Conservation (phyloP, 106 monocot species). For the Ottelia alismoides region DNA sequence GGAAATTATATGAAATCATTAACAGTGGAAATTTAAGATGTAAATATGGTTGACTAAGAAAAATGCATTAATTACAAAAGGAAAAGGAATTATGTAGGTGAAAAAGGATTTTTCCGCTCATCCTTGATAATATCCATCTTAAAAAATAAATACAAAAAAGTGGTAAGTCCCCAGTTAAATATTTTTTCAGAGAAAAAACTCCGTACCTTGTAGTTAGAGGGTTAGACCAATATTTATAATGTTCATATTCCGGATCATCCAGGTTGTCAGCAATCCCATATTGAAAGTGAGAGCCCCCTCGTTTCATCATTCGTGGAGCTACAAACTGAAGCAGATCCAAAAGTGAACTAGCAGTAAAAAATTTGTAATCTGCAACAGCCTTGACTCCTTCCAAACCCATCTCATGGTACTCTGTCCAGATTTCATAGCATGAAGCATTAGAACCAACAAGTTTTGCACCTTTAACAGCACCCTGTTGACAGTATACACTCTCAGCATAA, state of each 20-base stretch:
- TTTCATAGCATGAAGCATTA: slow-evolving; percentile 65
- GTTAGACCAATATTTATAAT: slow-evolving; percentile 99
- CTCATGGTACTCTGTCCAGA: slow-evolving; percentile 97
- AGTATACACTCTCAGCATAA: too few species aligned
- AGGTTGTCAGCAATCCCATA: slow-evolving; percentile 95
- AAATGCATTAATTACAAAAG: too few species aligned
- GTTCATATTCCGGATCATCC: slow-evolving; percentile 81
- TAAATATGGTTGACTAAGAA: too few species aligned
- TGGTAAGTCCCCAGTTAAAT: too few species aligned
- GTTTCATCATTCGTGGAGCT: slow-evolving; percentile 97
- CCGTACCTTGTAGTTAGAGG: slow-evolving; percentile 86
- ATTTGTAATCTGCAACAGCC: slow-evolving; percentile 88
- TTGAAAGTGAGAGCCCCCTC: slow-evolving; percentile 88
- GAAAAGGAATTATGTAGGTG: too few species aligned
- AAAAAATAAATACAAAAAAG: too few species aligned
- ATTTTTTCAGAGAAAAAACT: not conserved
- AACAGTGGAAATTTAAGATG: too few species aligned
- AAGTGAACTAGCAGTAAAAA: slow-evolving; percentile 53
- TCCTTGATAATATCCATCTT: too few species aligned
- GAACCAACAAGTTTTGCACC: slow-evolving; percentile 48
- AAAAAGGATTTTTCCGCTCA: too few species aligned
- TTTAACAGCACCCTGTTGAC: slow-evolving; percentile 76
- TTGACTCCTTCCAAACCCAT: slow-evolving; percentile 76
- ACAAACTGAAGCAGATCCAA: slow-evolving; percentile 92
- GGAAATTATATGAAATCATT: too few species aligned